Conservation (phyloP, 345 rosid genomes). For the Orychophragmus violaceus region DNA sequence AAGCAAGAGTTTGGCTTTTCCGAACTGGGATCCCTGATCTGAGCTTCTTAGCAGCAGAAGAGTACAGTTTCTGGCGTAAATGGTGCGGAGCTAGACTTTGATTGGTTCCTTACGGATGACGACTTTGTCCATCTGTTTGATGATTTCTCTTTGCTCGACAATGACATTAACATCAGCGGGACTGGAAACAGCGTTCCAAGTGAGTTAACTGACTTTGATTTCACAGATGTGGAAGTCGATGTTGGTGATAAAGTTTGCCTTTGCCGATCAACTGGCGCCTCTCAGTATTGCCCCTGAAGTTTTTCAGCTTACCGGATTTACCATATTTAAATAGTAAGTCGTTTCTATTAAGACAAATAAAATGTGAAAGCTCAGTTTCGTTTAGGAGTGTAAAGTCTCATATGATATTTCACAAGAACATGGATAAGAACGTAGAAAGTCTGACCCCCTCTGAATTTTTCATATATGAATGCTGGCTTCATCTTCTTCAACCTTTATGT, state of each 20-base stretch:
- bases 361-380: too few species aligned
- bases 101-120: slow-evolving; percentile 31
- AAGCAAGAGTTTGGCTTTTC: slow-evolving; percentile 25
- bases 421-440: too few species aligned
- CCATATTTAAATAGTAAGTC: too few species aligned
- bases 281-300: slow-evolving; percentile 21
- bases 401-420: too few species aligned
- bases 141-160: slow-evolving; percentile 43
- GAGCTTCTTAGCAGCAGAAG: slow-evolving; percentile 37
- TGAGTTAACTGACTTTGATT: slow-evolving; percentile 71
- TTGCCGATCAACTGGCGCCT: slow-evolving; percentile 24
- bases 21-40: slow-evolving; percentile 41
- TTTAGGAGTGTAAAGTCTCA: too few species aligned
- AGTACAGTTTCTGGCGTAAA: slow-evolving; percentile 24
- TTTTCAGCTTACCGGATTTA: too few species aligned
- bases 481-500: too few species aligned
- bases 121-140: slow-evolving; percentile 27
- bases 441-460: too few species aligned
- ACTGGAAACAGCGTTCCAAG: too few species aligned
- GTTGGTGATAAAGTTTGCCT: slow-evolving; percentile 39
- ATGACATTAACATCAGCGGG: too few species aligned
- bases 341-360: too few species aligned
- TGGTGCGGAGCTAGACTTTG: slow-evolving; percentile 39
- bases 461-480: too few species aligned
- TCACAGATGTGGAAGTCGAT: slow-evolving; percentile 31